Percentiles rank a stretch among this genome's conserved stretches.
Conservation (phyloP, 1,139 yeast genomes). For the Hansenula anomala region DNA sequence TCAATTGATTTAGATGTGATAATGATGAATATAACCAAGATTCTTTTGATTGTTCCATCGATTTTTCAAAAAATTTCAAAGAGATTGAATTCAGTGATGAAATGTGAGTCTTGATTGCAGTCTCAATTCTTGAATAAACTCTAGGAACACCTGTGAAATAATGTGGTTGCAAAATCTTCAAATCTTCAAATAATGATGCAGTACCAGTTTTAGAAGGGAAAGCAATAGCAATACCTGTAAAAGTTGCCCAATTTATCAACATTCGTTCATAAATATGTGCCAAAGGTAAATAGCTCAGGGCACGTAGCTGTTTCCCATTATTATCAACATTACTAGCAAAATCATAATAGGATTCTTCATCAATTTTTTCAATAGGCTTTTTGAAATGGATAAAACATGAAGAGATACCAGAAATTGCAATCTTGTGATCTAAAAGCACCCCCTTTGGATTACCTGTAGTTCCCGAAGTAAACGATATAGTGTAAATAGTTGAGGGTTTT, state of each 20-base stretch:
- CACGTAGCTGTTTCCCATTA: constrained; percentile 8
- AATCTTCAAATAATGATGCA: constrained; percentile 41
- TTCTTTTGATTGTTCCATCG: constrained; percentile 1
- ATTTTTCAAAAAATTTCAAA: constrained; percentile 5
- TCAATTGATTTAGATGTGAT: constrained; percentile 4
- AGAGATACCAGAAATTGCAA: constrained; percentile 29
- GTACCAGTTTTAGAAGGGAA: constrained; percentile 31
- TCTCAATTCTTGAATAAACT: constrained; percentile 51
- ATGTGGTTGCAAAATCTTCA: constrained; percentile 43
- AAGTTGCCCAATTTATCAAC: constrained; percentile 11
- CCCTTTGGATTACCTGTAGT: constrained; percentile 40
- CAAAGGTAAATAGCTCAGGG: constrained; percentile 33
- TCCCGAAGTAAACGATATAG: constrained; percentile 46
- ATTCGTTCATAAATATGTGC: constrained; percentile 42
- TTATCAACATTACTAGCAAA: constrained; percentile 7
- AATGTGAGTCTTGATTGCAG: constrained; percentile 24
- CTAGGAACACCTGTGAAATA: constrained; percentile 54
- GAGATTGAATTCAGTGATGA: constrained; percentile 2
- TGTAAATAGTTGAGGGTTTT: constrained; percentile 42
- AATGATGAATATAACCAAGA: constrained; percentile 4
- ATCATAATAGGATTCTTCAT: not conserved
- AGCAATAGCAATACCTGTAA: constrained; percentile 26
- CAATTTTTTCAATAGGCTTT: constrained; percentile 3
- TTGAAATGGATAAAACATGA: constrained; percentile 9
- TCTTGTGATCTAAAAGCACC: constrained; percentile 31